Base-by-base conservation (phyloP, 2,329 filamentous ascomycete genomes). In the Fusarium keratoplasticum region DNA sequence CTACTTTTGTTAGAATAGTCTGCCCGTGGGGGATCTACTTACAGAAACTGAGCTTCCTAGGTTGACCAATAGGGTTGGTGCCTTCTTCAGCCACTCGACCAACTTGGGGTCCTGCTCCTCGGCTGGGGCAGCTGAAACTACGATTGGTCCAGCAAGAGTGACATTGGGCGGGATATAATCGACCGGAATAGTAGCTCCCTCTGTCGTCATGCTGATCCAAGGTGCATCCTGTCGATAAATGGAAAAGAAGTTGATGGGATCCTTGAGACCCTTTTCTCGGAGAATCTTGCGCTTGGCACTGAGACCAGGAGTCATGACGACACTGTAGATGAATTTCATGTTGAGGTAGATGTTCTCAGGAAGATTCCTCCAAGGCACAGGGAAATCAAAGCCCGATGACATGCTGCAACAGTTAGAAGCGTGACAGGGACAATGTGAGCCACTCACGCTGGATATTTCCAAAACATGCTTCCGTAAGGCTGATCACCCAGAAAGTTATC, bases 11-110 rank as follows among this genome's bases (percentile, higher is more conserved):
- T 10, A 35, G 31, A 18, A 18, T 22, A 20, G 33, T 25, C 20
- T 38, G 22, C 25, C 2, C 6, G 16, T n/a, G 18, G 22, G 33
- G 20, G 11, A 16, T 25, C 2, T 18, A 62, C 71, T 31, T 55
- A 74, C 69, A 1, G 22, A 40, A 11, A 76, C 40, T 14, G 54
- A 78, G 4, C 84, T 87, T 0, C 87, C 87, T 0, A 89, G 80
- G 62, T 86, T 88, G 10, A 89, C 82, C 14, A 89, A 79, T 0
- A 88, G 76, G 0, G 87, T 88, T 2, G 85, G 84, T 0, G 76
- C 76, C 9, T 76, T 76, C 2, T 78, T 76, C 14, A 89, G 69
- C 87, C 87, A 89, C 1, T 54, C 36, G 1, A 81, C 80, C 31
- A 89, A 76, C 42, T 84, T 82, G 0, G 83, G 78, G 47, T 89